Percentiles rank a stretch among this genome's conserved stretches.
phyloP scores from a whole-genome alignment of 2,329 filamentous ascomycete genomes.

The Aureobasidium namibiae region DNA sequence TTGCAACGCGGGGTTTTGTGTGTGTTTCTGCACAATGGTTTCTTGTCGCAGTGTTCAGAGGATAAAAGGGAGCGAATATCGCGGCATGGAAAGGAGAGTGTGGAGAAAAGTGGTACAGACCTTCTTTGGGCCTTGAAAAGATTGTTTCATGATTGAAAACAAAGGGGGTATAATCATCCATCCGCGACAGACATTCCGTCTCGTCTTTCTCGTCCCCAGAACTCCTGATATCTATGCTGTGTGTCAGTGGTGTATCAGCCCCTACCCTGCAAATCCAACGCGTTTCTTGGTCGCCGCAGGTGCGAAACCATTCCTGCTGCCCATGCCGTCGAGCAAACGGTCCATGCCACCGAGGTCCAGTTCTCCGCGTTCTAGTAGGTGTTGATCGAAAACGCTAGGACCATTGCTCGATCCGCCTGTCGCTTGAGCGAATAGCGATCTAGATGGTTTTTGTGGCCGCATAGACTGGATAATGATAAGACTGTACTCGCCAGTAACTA shows the following conservation, averaged over 20 bases:
- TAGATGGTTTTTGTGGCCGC: slow-evolving; percentile 24
- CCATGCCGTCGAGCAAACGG: slow-evolving; percentile 34
- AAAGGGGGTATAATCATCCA: slow-evolving; percentile 10
- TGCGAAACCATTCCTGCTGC: slow-evolving; percentile 20
- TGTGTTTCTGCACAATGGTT: no score
- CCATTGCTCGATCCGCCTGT: background rate
- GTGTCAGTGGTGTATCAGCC: background rate
- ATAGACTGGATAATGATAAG: slow-evolving; percentile 34
- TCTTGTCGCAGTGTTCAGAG: slow-evolving; percentile 6
- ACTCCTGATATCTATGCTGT: background rate
- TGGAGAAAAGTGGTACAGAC: background rate
- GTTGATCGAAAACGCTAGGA: slow-evolving; percentile 28
- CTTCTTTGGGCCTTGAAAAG: slow-evolving; percentile 1
- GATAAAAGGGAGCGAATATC: background rate
- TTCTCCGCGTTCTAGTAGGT: slow-evolving; percentile 35
- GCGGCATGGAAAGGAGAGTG: background rate
- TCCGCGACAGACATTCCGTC: background rate
- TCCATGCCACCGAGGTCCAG: slow-evolving; percentile 42
- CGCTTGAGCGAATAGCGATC: slow-evolving; percentile 21
- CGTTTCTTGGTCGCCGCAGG: slow-evolving; percentile 21
- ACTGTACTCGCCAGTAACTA: slow-evolving; percentile 37
- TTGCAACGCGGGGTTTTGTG: slow-evolving; percentile 34
- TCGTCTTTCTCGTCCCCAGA: background rate
- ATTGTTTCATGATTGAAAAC: background rate
- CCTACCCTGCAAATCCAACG: slow-evolving; percentile 27